These are phyloP conservation scores for Scheffersomyces stambukii DNA, from an alignment of 1,139 yeast species.

Conservation along the genomic window DNA sequence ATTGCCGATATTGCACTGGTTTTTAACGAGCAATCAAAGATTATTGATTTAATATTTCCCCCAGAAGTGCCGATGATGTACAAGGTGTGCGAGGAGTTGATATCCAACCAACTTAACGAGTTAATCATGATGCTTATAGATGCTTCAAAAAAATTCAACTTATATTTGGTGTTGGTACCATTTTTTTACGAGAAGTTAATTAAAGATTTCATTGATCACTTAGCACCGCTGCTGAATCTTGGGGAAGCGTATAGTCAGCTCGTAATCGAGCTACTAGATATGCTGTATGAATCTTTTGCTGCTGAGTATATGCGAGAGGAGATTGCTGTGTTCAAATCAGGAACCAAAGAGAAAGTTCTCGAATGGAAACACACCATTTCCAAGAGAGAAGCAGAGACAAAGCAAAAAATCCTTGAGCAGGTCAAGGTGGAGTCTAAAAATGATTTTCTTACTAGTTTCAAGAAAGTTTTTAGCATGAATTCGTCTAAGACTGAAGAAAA, in stretches of 20 bases:
- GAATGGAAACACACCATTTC: slow-evolving; percentile 35
- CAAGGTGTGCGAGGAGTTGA: slow-evolving; percentile 43
- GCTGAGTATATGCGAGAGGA: slow-evolving; percentile 51
- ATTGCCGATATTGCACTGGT: slow-evolving; percentile 23
- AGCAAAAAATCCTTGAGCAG: slow-evolving; percentile 34
- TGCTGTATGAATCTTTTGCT: slow-evolving; percentile 43
- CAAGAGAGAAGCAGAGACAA: slow-evolving; percentile 38
- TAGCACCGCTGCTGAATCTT: slow-evolving; percentile 27
- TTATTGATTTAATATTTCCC: slow-evolving; percentile 41
- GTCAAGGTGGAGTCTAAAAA: slow-evolving; percentile 40
- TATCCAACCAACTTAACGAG: slow-evolving; percentile 38
- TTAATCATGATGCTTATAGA: slow-evolving; percentile 28
- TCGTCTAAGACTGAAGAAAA: slow-evolving; percentile 13
- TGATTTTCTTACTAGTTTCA: slow-evolving; percentile 54
- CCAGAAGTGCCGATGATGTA: slow-evolving; percentile 43
- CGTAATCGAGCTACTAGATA: slow-evolving; percentile 41
- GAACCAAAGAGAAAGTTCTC: slow-evolving; percentile 22
- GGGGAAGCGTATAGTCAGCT: slow-evolving; percentile 31
- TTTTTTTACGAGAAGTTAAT: slow-evolving; percentile 26
- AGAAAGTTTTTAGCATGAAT: slow-evolving; percentile 53
- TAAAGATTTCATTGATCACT: slow-evolving; percentile 19
- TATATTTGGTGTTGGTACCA: slow-evolving; percentile 31
- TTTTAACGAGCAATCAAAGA: slow-evolving; percentile 32
- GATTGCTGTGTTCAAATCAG: slow-evolving; percentile 24
- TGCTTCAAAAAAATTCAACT: slow-evolving; percentile 21